Evolutionary conservation across 1,284 basidiomycete genomes (phyloP).

Genomic region (Marasmius oreades): DNA sequence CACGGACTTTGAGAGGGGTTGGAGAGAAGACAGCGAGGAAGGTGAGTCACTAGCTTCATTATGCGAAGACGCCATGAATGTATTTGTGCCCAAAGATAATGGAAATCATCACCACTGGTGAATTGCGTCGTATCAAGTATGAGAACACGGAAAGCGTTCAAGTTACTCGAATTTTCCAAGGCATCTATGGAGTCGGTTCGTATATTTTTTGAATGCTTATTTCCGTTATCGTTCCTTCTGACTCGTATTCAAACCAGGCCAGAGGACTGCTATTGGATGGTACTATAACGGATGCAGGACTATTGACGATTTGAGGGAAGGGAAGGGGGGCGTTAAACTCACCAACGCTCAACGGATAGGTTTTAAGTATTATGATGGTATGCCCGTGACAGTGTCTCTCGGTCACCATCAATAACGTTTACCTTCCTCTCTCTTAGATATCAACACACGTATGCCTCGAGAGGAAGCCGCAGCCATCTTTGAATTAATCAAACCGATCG

Average conservation of each 20-base stretch:
- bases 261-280: conserved; percentile 61
- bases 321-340: conserved; percentile 62
- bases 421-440: conserved; percentile 41
- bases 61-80: background rate
- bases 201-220: conserved; percentile 31
- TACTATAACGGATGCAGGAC: conserved; percentile 75
- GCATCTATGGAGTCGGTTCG: conserved; percentile 84
- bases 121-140: conserved; percentile 55
- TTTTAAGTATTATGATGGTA: conserved; percentile 74
- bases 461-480: conserved; percentile 75
- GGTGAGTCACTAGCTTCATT: conserved; percentile 33
- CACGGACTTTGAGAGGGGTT: conserved; percentile 59
- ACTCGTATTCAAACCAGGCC: background rate
- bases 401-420: background rate
- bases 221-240: background rate
- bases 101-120: conserved; percentile 74
- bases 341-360: conserved; percentile 71
- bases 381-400: conserved; percentile 8
- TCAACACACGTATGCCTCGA: conserved; percentile 80
- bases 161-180: conserved; percentile 56
- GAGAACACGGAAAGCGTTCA: conserved; percentile 60
- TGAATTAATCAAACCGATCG: conserved; percentile 64
- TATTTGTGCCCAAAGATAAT: conserved; percentile 49
- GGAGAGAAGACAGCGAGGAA: conserved; percentile 76
- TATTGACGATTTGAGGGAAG: conserved; percentile 65